Percentiles rank a stretch among this genome's conserved stretches.
Conservation (phyloP, 768 basidiomycete genomes). For the Russula brevipes region DNA sequence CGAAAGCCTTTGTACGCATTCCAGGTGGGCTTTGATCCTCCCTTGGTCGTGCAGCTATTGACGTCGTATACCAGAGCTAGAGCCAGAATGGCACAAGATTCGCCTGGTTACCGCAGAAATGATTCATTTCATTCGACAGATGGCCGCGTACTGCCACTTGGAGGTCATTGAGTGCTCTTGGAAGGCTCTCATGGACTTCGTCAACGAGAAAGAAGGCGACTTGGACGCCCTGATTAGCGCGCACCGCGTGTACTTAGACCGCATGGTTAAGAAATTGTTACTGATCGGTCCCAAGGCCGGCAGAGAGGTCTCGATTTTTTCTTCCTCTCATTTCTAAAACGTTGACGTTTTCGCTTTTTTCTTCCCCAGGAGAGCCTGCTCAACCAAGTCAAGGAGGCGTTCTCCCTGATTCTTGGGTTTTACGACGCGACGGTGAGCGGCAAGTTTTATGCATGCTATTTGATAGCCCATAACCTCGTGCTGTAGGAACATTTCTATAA, state of each 20-base stretch:
- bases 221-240: slow-evolving; percentile 89
- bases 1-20: slow-evolving; percentile 70
- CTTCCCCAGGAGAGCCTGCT: slow-evolving; percentile 60
- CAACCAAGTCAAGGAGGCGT: slow-evolving; percentile 70
- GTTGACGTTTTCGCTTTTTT: background rate
- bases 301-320: slow-evolving; percentile 53
- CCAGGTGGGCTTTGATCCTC: slow-evolving; percentile 48
- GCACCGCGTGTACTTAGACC: slow-evolving; percentile 78
- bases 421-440: slow-evolving; percentile 71
- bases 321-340: background rate
- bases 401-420: slow-evolving; percentile 76
- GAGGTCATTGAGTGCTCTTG: slow-evolving; percentile 97
- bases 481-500: slow-evolving; percentile 88
- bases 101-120: slow-evolving; percentile 87
- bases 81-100: slow-evolving; percentile 84
- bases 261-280: slow-evolving; percentile 79
- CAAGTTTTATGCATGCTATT: background rate
- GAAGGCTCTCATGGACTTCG: slow-evolving; percentile 77
- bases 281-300: slow-evolving; percentile 65
- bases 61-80: slow-evolving; percentile 48
- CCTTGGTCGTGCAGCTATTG: background rate
- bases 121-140: slow-evolving; percentile 93
- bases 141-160: slow-evolving; percentile 90
- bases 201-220: slow-evolving; percentile 88
- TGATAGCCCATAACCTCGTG: background rate